Evolutionary conservation across 768 basidiomycete genomes (phyloP).

Genomic region (Cystobasidiopsis lactophilus): DNA sequence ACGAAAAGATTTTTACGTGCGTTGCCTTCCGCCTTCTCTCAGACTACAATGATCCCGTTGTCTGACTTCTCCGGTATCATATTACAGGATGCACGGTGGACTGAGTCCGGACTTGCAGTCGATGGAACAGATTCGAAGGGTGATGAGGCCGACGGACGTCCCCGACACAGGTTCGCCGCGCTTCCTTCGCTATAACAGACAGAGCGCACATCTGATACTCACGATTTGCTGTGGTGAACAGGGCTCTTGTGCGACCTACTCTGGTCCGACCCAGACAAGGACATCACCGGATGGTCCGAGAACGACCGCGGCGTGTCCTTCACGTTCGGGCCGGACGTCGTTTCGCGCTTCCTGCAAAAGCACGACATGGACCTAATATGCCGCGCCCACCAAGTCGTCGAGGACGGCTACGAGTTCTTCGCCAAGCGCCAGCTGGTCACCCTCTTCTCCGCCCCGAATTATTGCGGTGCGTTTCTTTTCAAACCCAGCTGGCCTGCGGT

Average conservation of each 20-base stretch:
- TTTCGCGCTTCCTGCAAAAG: slow-evolving; percentile 93
- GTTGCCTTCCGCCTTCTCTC: background rate
- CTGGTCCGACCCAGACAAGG: slow-evolving; percentile 99
- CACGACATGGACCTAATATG: slow-evolving; percentile 99
- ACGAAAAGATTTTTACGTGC: slow-evolving; percentile 91
- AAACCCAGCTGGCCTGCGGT: background rate
- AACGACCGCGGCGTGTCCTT: slow-evolving; percentile 98
- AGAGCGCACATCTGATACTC: background rate
- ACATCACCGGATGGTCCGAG: slow-evolving; percentile 98
- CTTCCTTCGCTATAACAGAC: background rate
- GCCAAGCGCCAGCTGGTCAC: slow-evolving; percentile 94
- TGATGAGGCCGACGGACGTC: slow-evolving; percentile 97
- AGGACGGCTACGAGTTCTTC: slow-evolving; percentile 98
- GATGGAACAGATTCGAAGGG: slow-evolving; percentile 98
- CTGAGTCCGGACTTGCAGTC: slow-evolving; percentile 91
- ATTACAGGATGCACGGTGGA: slow-evolving; percentile 64
- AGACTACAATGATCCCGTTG: too few relatives aligned
- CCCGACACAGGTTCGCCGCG: slow-evolving; percentile 71
- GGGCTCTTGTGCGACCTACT: slow-evolving; percentile 85
- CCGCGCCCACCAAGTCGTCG: slow-evolving; percentile 96
- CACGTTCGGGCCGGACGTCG: slow-evolving; percentile 95
- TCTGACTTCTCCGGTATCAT: too few relatives aligned
- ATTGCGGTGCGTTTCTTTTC: background rate
- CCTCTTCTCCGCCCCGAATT: slow-evolving; percentile 58
- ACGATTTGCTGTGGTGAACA: slow-evolving; percentile 21